A percentile compares a stretch with the other conserved stretches of the same genome.
Evolutionary conservation across 257 asterid species (phyloP).

Genomic region (Galeopsis tetrahit): DNA sequence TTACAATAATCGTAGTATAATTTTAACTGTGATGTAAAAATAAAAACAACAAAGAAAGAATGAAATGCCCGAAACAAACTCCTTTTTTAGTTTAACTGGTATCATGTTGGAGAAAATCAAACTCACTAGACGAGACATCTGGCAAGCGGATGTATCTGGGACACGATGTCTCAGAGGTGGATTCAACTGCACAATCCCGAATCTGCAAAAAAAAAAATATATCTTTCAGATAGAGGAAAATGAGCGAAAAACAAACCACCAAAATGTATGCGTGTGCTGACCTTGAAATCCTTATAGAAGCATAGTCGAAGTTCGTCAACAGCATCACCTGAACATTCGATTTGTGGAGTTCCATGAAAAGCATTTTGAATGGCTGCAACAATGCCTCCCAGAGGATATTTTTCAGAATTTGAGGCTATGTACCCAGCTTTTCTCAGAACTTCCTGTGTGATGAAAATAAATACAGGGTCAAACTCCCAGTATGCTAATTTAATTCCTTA

Average conservation of each 20-base stretch:
- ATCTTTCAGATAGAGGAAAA: slow-evolving; percentile 2
- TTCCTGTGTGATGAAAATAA: slow-evolving; percentile 50
- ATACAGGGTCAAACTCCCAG: no score
- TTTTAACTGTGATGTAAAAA: not conserved
- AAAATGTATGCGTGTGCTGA: slow-evolving; percentile 26
- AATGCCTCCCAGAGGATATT: slow-evolving; percentile 77
- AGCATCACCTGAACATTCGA: slow-evolving; percentile 69
- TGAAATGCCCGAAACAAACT: not conserved
- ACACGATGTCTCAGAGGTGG: slow-evolving; percentile 55
- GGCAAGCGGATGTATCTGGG: slow-evolving; percentile 82
- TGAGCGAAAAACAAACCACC: not conserved
- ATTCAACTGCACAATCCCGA: slow-evolving; percentile 58
- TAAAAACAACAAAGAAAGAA: not conserved
- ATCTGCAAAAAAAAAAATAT: slow-evolving; percentile 57
- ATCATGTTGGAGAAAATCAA: slow-evolving; percentile 11
- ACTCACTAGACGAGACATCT: slow-evolving; percentile 53
- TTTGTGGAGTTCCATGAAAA: slow-evolving; percentile 74
- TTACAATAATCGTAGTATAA: no score
- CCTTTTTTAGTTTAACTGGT: not conserved
- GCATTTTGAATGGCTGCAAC: slow-evolving; percentile 81
- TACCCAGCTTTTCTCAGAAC: slow-evolving; percentile 76
- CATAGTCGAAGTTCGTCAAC: slow-evolving; percentile 82
- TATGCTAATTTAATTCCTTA: not conserved
- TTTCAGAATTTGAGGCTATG: slow-evolving; percentile 76
- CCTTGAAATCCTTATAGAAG: slow-evolving; percentile 90